These are phyloP conservation scores for Solanum medicagineum DNA, from an alignment of 257 asterid species.

Conservation along the genomic window DNA sequence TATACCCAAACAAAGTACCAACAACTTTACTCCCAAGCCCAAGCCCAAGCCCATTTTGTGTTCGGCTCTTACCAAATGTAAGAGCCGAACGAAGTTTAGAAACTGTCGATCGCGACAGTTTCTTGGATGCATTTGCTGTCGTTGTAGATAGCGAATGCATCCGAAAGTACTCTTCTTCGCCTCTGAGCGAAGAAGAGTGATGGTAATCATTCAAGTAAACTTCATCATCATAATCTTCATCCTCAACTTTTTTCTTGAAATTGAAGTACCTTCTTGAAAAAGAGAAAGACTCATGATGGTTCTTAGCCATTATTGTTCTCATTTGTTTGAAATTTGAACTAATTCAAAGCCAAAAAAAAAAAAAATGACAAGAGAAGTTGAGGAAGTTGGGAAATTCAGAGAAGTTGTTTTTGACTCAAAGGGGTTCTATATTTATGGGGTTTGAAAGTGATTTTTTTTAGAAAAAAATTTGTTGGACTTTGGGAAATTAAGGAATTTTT, in stretches of 20 bases:
- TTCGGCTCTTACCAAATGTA: constrained; percentile 17
- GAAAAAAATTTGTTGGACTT: not conserved
- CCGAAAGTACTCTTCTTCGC: constrained; percentile 6
- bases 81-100: constrained; percentile 44
- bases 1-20: constrained; percentile 73
- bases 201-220: constrained; percentile 33
- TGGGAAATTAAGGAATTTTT: constrained; percentile 1
- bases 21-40: constrained; percentile 52
- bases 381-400: not conserved
- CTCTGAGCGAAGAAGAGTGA: constrained; percentile 15
- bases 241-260: constrained; percentile 47
- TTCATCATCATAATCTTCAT: constrained; percentile 42
- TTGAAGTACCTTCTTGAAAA: constrained; percentile 76
- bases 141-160: constrained; percentile 14
- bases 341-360: not conserved
- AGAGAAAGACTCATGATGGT: constrained; percentile 65
- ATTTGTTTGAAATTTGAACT: constrained; percentile 9
- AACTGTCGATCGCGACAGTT: constrained; percentile 25
- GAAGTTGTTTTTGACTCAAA: not conserved
- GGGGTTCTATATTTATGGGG: not conserved
- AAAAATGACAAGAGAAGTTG: not conserved
- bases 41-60: constrained; percentile 30
- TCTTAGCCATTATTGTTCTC: constrained; percentile 56
- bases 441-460: not conserved
- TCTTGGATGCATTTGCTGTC: constrained; percentile 24